Evolutionary conservation across 2,329 filamentous ascomycete species (phyloP).

Genomic region (Huntiella savannae): DNA sequence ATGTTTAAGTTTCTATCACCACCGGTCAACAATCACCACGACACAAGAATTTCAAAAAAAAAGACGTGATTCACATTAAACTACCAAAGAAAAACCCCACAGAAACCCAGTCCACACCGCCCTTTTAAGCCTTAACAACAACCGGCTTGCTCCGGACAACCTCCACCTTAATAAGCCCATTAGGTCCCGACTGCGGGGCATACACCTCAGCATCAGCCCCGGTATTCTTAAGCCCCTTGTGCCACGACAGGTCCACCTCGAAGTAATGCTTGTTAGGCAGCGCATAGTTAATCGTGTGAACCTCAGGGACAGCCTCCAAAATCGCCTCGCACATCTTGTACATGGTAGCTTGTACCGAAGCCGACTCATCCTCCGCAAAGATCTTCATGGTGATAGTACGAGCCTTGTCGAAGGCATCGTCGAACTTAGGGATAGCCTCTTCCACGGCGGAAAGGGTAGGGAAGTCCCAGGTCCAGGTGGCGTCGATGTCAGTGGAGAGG

Average conservation of each 20-base stretch:
- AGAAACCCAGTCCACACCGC: background rate
- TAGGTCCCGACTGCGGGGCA: slow-evolving; percentile 78
- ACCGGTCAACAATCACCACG: background rate
- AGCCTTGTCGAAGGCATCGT: slow-evolving; percentile 60
- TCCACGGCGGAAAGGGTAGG: slow-evolving; percentile 46
- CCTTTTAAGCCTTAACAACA: slow-evolving; percentile 7
- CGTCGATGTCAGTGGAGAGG: slow-evolving; percentile 80
- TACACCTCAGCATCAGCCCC: slow-evolving; percentile 92
- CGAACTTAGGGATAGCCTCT: slow-evolving; percentile 45
- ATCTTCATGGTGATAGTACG: slow-evolving; percentile 72
- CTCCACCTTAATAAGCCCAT: slow-evolving; percentile 88
- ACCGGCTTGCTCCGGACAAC: slow-evolving; percentile 36
- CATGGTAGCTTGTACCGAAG: slow-evolving; percentile 93
- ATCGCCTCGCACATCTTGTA: slow-evolving; percentile 95
- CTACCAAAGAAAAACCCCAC: background rate
- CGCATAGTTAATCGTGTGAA: slow-evolving; percentile 58
- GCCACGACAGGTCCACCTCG: slow-evolving; percentile 95
- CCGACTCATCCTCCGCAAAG: slow-evolving; percentile 77
- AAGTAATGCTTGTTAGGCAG: slow-evolving; percentile 99
- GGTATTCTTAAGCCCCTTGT: slow-evolving; percentile 87
- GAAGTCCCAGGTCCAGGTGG: slow-evolving; percentile 75
- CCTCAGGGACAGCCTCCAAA: slow-evolving; percentile 51
- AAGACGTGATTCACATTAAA: background rate
- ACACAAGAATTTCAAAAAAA: background rate
- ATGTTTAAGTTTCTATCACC: too few species aligned